Conservation (phyloP, 768 basidiomycete genomes). For the Trametes villosa region DNA sequence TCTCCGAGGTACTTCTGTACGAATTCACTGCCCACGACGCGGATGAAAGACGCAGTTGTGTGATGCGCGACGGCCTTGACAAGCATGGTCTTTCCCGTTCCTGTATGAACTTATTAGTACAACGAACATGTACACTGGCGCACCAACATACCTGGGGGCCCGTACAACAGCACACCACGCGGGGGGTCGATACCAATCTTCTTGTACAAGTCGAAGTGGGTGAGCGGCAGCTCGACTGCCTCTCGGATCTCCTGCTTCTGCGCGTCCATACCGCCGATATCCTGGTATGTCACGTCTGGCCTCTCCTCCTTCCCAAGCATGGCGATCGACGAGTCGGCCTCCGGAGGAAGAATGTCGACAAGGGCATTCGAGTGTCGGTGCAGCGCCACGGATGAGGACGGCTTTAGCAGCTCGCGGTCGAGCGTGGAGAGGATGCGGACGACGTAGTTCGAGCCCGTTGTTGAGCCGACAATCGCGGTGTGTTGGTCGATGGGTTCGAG, state of each 20-base stretch:
- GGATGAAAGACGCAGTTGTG: constrained; percentile 96
- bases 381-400: constrained; percentile 96
- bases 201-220: constrained; percentile 98
- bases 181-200: constrained; percentile 99
- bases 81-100: constrained; percentile 98
- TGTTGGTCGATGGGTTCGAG: constrained; percentile 98
- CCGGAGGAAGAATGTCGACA: constrained; percentile 97
- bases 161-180: constrained; percentile 93
- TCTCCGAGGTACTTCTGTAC: constrained; percentile 99
- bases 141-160: constrained; percentile 79
- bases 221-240: constrained; percentile 94
- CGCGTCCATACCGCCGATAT: constrained; percentile 95
- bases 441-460: constrained; percentile 97
- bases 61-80: constrained; percentile 99
- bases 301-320: constrained; percentile 95
- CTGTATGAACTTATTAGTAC: constrained; percentile 42
- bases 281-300: constrained; percentile 90
- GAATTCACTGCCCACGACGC: constrained; percentile 97
- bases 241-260: constrained; percentile 99
- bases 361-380: constrained; percentile 98
- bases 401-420: constrained; percentile 96
- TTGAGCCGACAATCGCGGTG: constrained; percentile 96
- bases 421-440: constrained; percentile 96
- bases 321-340: constrained; percentile 95
- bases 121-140: neutral